Evolutionary conservation across 164 flowering plant genomes (phyloP).

Genomic region (Houttuynia cordata): DNA sequence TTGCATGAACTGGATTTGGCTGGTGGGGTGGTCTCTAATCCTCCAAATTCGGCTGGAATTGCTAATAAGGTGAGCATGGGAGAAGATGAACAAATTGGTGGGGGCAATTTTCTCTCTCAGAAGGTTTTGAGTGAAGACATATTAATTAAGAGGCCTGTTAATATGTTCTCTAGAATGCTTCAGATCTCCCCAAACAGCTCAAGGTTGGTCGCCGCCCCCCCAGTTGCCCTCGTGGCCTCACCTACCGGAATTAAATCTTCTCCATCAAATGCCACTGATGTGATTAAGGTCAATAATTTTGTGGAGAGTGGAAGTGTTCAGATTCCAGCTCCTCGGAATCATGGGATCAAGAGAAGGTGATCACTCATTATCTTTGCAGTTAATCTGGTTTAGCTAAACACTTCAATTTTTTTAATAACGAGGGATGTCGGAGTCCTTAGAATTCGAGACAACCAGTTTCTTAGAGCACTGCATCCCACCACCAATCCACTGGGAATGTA

Average conservation of each 20-base stretch:
- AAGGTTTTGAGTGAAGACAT: conserved; percentile 1
- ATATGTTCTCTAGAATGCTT: conserved; percentile 34
- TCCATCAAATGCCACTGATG: neutral
- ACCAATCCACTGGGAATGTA: too few species aligned
- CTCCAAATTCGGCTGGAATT: conserved; percentile 5
- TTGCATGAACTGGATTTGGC: conserved; percentile 28
- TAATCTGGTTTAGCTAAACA: neutral
- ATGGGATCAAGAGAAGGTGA: conserved; percentile 72
- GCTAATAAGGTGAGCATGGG: conserved; percentile 8
- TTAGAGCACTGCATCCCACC: too few species aligned
- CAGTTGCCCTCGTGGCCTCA: conserved; percentile 18
- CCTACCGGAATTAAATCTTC: conserved; percentile 7
- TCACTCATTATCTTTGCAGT: neutral
- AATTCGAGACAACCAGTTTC: too few species aligned
- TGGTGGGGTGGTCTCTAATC: conserved; percentile 15
- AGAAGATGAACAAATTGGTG: neutral
- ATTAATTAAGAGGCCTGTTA: conserved; percentile 2
- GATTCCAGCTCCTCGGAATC: conserved; percentile 77
- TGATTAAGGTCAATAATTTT: conserved; percentile 14
- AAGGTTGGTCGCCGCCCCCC: conserved; percentile 17
- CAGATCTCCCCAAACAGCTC: conserved; percentile 53
- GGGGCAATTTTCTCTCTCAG: neutral
- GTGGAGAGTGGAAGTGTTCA: conserved; percentile 35
- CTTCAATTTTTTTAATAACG: too few species aligned
- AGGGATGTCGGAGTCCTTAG: too few species aligned